A percentile compares a stretch with the other conserved stretches of the same genome.
Conservation (phyloP, 208 protist species). For the Trypanosoma cruzi region DNA sequence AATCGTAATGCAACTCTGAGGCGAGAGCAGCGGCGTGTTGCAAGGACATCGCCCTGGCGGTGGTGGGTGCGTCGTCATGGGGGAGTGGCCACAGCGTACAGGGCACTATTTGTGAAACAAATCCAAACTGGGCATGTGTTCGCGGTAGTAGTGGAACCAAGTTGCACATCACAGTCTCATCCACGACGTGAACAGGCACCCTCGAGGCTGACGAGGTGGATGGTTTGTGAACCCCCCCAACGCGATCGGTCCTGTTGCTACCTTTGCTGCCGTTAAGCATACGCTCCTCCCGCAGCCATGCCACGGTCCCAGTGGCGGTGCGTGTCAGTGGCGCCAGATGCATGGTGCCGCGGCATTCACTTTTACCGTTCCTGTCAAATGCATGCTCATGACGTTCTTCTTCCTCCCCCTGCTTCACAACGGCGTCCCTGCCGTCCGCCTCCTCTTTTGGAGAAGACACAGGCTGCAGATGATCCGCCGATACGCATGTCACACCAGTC, state of each 20-base stretch:
- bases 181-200: slow-evolving; percentile 32
- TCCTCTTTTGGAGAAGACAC: not conserved
- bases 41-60: not conserved
- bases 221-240: not conserved
- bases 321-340: not conserved
- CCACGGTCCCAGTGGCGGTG: not conserved
- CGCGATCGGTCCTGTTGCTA: not conserved
- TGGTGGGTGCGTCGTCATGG: not conserved
- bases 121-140: slow-evolving; percentile 47
- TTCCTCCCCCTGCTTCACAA: not conserved
- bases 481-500: slow-evolving; percentile 13
- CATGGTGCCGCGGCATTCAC: not conserved
- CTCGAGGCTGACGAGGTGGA: not conserved
- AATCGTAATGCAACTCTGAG: slow-evolving; percentile 12
- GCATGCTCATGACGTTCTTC: not conserved
- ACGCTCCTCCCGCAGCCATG: not conserved
- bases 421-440: not conserved
- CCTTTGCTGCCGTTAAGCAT: not conserved
- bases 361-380: not conserved
- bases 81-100: slow-evolving; percentile 33
- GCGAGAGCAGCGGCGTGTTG: slow-evolving; percentile 11
- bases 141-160: slow-evolving; percentile 56
- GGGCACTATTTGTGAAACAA: slow-evolving; percentile 71
- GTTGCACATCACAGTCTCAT: slow-evolving; percentile 72
- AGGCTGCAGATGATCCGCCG: not conserved